Conservation (phyloP, 2,329 filamentous ascomycete species). For the Apiospora kogelbergensis region DNA sequence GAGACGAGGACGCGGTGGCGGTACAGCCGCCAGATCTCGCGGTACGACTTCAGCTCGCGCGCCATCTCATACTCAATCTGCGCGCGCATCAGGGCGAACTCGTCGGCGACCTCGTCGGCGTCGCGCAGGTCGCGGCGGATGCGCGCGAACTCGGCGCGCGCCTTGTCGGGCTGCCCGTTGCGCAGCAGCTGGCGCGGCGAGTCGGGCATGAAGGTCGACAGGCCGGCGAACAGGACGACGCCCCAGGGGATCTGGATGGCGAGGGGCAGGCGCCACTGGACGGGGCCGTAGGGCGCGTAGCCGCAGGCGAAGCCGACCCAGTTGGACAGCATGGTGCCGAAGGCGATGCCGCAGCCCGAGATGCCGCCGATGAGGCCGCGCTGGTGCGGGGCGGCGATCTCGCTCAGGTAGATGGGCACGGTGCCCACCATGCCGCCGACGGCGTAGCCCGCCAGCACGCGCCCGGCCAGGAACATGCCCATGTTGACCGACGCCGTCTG, state of each 20-base stretch:
- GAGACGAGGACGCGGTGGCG: constrained; percentile 52
- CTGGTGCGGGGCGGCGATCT: constrained; percentile 48
- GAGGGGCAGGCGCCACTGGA: constrained; percentile 56
- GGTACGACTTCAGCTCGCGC: constrained; percentile 51
- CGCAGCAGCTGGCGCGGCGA: constrained; percentile 55
- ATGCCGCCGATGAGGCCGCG: constrained; percentile 55
- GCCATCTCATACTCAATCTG: constrained; percentile 59
- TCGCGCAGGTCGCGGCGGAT: constrained; percentile 45
- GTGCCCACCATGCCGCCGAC: constrained; percentile 47
- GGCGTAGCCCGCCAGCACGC: constrained; percentile 45
- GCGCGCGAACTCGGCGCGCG: constrained; percentile 45
- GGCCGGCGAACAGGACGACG: constrained; percentile 51
- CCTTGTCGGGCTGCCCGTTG: constrained; percentile 46
- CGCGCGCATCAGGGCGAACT: constrained; percentile 53
- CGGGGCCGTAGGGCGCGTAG: constrained; percentile 50
- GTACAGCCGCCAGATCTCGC: constrained; percentile 52
- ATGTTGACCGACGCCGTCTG: constrained; percentile 56
- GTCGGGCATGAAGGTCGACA: constrained; percentile 56
- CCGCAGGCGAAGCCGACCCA: constrained; percentile 58
- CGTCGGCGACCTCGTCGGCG: constrained; percentile 43
- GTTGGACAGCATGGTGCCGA: constrained; percentile 57
- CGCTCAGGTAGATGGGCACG: constrained; percentile 55
- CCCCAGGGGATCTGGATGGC: constrained; percentile 57
- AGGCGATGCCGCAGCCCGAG: constrained; percentile 53
- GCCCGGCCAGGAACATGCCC: constrained; percentile 53